phyloP scores from a whole-genome alignment of 352 stramenopile genomes.

The Phytophthora pistaciae region DNA sequence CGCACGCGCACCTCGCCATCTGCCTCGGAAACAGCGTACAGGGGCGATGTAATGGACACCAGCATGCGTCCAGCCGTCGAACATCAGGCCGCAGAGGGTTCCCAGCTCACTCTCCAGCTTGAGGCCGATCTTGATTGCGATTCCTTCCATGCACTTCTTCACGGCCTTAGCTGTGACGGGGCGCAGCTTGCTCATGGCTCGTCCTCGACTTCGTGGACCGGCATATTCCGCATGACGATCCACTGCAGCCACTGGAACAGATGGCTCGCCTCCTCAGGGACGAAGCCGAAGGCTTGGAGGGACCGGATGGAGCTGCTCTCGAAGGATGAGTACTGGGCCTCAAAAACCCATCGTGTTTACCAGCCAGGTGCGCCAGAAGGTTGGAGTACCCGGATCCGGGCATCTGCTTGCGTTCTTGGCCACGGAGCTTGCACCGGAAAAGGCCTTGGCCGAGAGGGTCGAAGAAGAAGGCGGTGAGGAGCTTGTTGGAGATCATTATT shows the following conservation, averaged over 20 bases:
- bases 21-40: neutral
- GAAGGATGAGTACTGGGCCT: neutral
- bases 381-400: too few species aligned
- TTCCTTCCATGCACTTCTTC: neutral
- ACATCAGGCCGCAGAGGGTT: neutral
- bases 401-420: too few species aligned
- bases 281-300: neutral
- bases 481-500: neutral
- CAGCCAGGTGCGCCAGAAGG: too few species aligned
- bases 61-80: neutral
- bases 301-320: neutral
- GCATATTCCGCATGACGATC: neutral
- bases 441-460: too few species aligned
- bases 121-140: neutral
- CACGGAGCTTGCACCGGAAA: too few species aligned
- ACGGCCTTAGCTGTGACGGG: neutral
- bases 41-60: neutral
- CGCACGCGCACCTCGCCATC: neutral
- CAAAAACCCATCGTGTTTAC: neutral
- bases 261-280: neutral
- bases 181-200: conserved; percentile 1
- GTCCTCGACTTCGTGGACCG: neutral
- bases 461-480: neutral
- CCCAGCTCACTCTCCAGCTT: neutral
- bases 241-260: neutral